Percentiles rank a stretch among this genome's conserved stretches.
Evolutionary conservation across 345 rosid genomes (phyloP).

Genomic region (Triadica sebifera): DNA sequence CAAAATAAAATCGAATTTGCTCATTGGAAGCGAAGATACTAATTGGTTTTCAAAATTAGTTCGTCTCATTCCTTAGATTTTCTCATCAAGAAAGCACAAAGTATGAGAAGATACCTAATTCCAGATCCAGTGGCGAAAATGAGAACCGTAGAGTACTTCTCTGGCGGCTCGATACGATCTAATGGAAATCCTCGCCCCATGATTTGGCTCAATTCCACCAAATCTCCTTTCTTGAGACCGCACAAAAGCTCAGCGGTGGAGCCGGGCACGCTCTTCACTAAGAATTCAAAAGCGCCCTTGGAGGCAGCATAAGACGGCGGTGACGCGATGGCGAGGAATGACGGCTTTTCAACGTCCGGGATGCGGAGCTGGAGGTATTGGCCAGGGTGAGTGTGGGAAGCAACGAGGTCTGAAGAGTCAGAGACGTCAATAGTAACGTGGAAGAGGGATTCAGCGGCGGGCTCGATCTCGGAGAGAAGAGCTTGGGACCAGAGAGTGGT

Average conservation of each 20-base stretch:
- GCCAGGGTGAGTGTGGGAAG: constrained; percentile 63
- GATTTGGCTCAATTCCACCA: constrained; percentile 72
- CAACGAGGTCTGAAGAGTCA: constrained; percentile 63
- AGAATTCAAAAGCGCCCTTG: constrained; percentile 70
- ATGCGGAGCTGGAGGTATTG: constrained; percentile 92
- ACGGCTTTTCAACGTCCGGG: constrained; percentile 57
- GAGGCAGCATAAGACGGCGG: constrained; percentile 60
- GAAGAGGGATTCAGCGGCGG: constrained; percentile 82
- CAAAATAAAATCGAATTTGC: too few relatives aligned
- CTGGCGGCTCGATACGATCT: constrained; percentile 68
- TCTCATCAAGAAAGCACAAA: not conserved
- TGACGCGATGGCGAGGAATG: constrained; percentile 86
- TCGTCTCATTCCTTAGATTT: too few relatives aligned
- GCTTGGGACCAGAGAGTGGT: constrained; percentile 69
- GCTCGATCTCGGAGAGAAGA: constrained; percentile 53
- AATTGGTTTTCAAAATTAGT: too few relatives aligned
- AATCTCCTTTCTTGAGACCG: constrained; percentile 69
- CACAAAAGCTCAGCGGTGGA: constrained; percentile 91
- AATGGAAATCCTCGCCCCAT: constrained; percentile 78
- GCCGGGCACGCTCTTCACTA: constrained; percentile 82
- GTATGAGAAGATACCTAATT: constrained; percentile 52
- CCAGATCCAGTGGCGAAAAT: constrained; percentile 97
- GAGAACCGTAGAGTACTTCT: constrained; percentile 56
- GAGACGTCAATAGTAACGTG: constrained; percentile 79
- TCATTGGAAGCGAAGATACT: too few relatives aligned